Evolutionary conservation across 306 rosid species (phyloP).

Genomic region (Prunus salicina): DNA sequence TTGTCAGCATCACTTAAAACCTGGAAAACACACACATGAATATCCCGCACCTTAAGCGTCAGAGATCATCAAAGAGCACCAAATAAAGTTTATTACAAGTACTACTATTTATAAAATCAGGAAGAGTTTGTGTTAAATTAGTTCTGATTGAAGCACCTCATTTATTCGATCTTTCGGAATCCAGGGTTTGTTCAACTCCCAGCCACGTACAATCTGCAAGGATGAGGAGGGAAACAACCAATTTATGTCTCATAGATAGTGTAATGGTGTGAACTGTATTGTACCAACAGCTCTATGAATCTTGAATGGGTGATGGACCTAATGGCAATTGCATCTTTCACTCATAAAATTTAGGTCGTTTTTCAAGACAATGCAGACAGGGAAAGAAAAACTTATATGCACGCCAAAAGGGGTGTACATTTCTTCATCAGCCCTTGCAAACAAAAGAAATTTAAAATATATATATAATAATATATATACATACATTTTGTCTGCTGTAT

Average conservation of each 20-base stretch:
- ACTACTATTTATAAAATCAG: not conserved
- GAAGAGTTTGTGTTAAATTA: not conserved
- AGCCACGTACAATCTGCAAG: conserved; percentile 60
- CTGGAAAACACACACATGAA: conserved; percentile 37
- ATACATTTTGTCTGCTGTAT: not conserved
- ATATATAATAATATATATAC: not conserved
- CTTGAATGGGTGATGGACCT: not conserved
- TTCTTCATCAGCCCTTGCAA: not conserved
- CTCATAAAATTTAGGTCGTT: not conserved
- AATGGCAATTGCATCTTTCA: conserved; percentile 4
- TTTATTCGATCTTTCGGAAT: conserved; percentile 67
- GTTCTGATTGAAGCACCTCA: conserved; percentile 49
- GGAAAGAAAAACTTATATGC: not conserved
- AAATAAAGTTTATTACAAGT: conserved; percentile 2
- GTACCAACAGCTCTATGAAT: not conserved
- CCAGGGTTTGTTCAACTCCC: conserved; percentile 84
- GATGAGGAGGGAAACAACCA: conserved; percentile 16
- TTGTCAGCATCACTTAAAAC: conserved; percentile 58
- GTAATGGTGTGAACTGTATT: not conserved
- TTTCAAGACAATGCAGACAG: not conserved
- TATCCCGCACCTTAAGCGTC: conserved; percentile 10
- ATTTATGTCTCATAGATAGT: not conserved
- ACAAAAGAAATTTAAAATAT: not conserved
- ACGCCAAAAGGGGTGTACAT: not conserved
- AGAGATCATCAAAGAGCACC: not conserved